Evolutionary conservation across 129 eudicot genomes (phyloP), one percentile per base, ranked within the genome.

Genomic region (Saposhnikovia divaricata): DNA sequence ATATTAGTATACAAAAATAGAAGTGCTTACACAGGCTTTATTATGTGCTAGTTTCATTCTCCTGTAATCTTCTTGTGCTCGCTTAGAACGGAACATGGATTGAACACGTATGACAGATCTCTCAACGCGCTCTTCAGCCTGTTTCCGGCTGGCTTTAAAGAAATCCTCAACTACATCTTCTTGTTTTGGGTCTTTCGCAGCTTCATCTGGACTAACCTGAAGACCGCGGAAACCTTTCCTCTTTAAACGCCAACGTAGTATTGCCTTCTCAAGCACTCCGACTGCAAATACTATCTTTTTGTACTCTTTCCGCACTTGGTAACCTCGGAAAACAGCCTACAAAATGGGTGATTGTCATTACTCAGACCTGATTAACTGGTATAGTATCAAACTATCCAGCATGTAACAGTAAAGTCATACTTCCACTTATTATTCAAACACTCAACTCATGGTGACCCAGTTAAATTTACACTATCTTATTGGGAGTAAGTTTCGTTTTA

Each of bases 81-180:
- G 86, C 80, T 81, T 90, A 28, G 99, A 96, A 28, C 98, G 93
- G 53, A 96, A 96, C 98, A 96, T 90, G 72, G 99, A 90, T 74
- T 96, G 99, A 57, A 96, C 99, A 42, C 89, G 89, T 48, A 92
- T 89, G 71, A 96, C 96, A n/a, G 99, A 91, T 88, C 97, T 92
- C 86, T 96, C 99, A 12, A 96, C 93, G 43, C 99, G 97, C 83
- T 86, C 98, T 78, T 92, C 99, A 23, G 99, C 99, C 81, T 89
- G 97, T 77, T 88, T 87, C 86, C 97, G 85, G 82, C 98, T 92
- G 37, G 98, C 97, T 15, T 81, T 79, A 83, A 87, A 96, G 85
- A 92, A 96, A 61, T 96, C 99, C 75, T 92, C 99, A 38, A 31
- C 86, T 78, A 75, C 82, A 80, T 43, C 81, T 47, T 80, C 96